Evolutionary conservation across 176 grass and related monocot genomes (phyloP).

Genomic region (Eleusine indica): DNA sequence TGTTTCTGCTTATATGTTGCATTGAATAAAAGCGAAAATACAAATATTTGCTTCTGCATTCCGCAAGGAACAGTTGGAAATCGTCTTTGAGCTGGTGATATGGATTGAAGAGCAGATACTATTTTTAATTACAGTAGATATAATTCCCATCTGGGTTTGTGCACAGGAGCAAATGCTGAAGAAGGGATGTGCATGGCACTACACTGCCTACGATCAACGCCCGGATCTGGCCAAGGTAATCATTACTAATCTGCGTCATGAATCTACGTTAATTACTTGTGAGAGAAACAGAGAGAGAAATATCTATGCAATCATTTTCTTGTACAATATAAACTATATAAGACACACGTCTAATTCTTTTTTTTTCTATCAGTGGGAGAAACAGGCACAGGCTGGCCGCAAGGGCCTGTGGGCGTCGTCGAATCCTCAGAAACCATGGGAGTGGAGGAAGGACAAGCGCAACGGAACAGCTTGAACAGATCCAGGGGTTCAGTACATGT

Average conservation of each 20-base stretch:
- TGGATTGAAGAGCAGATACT: background rate
- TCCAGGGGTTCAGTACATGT: background rate
- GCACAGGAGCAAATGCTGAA: constrained; percentile 92
- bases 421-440: constrained; percentile 91
- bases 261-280: background rate
- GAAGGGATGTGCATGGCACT: constrained; percentile 93
- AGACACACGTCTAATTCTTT: background rate
- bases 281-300: background rate
- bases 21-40: background rate
- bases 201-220: constrained; percentile 80
- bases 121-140: background rate
- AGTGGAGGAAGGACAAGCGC: constrained; percentile 78
- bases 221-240: constrained; percentile 76
- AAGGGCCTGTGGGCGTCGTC: constrained; percentile 80
- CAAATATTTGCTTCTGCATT: constrained; percentile 6
- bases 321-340: background rate
- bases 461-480: constrained; percentile 51
- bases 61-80: background rate
- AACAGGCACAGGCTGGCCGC: constrained; percentile 60
- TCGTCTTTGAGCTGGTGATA: background rate
- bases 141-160: background rate
- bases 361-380: constrained; percentile 66
- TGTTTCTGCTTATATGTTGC: background rate
- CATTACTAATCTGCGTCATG: background rate
- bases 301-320: background rate